Evolutionary conservation across 2,329 filamentous ascomycete species (phyloP), one percentile per base, ranked within the genome.

Genomic region (Orbilia oligospora): DNA sequence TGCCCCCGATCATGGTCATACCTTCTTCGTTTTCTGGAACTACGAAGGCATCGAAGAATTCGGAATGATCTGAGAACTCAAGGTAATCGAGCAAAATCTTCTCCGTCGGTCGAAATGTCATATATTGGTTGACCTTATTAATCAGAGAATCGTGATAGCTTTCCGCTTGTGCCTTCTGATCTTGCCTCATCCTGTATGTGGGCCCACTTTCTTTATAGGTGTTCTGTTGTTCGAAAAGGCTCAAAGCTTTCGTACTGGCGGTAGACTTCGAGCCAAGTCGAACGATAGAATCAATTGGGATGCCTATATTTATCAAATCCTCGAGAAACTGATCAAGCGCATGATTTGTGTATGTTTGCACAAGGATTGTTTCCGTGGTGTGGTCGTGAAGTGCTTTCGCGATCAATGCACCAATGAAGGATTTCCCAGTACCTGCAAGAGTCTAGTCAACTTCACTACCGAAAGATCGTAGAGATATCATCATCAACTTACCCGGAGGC

Each of bases 341-440:
- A 80, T 92, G 90, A 69, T 92, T 91, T 0, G 91, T 93, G 75
- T 89, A 93, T 33, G 88, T 90, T 2, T 92, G 83, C 0, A 93
- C 88, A 0, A 94, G 85, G 0, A 93, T 87, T 0, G 83, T 88
- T 30, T 88, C 84, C 0, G 80, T 30, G 0, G 88, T 89, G 3
- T 86, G 81, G 0, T 88, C 82, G 24, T 89, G 83, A 0, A 94
- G 82, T 0, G 86, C 83, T 68, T 90, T 89, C 0, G 88, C 87
- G 0, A 91, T 85, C 2, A 91, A 84, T 0, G 91, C 89, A 0
- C 92, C 92, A 2, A 93, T 87, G 80, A 92, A 93, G 0, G 91
- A 93, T 81, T 94, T 94, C 0, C 92, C 92, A 0, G 91, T 94
- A 0, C 91, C 90, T 90, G 55, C 20, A 53, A 44, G 58, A 68